These are phyloP conservation scores for Friedmanniomyces simplex DNA, from an alignment of 495 filamentous ascomycete genomes.

Conservation along the genomic window DNA sequence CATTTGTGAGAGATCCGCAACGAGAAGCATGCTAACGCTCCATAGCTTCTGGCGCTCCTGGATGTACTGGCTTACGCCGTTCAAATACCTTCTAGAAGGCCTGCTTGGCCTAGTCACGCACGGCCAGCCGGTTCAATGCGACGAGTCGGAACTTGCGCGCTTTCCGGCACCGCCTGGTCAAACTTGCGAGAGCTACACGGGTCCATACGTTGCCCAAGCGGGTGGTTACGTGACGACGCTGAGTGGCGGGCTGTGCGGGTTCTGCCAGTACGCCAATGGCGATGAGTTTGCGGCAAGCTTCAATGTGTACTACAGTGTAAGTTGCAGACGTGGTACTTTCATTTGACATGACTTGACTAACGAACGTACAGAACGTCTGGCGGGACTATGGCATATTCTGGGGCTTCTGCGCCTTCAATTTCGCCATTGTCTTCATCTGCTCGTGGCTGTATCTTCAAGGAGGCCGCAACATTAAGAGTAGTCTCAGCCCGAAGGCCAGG, in stretches of 20 bases:
- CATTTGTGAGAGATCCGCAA: not conserved
- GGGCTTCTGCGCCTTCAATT: slow-evolving; percentile 19
- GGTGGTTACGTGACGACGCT: slow-evolving; percentile 31
- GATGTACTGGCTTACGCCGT: slow-evolving; percentile 45
- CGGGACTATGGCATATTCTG: slow-evolving; percentile 30
- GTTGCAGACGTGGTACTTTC: too few relatives aligned
- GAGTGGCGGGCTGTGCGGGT: slow-evolving; percentile 27
- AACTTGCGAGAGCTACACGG: slow-evolving; percentile 42
- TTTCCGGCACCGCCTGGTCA: slow-evolving; percentile 43
- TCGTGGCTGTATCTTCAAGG: slow-evolving; percentile 42
- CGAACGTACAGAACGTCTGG: slow-evolving; percentile 27
- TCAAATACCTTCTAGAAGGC: slow-evolving; percentile 49
- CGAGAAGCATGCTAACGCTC: not conserved
- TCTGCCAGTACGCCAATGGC: slow-evolving; percentile 32
- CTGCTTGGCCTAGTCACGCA: slow-evolving; percentile 40
- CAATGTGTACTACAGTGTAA: slow-evolving; percentile 27
- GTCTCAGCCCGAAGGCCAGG: slow-evolving; percentile 32
- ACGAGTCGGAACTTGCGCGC: slow-evolving; percentile 38
- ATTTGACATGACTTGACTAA: too few relatives aligned
- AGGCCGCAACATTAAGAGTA: slow-evolving; percentile 31
- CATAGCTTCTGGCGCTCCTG: slow-evolving; percentile 38
- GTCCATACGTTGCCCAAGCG: slow-evolving; percentile 21
- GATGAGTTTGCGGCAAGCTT: slow-evolving; percentile 30
- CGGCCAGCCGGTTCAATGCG: slow-evolving; percentile 38
- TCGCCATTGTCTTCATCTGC: slow-evolving; percentile 14